A percentile compares a stretch with the other conserved stretches of the same genome.
Conservation (phyloP, 192 early-diverging fungal genomes). For the Globomyces pollinis-pini region DNA sequence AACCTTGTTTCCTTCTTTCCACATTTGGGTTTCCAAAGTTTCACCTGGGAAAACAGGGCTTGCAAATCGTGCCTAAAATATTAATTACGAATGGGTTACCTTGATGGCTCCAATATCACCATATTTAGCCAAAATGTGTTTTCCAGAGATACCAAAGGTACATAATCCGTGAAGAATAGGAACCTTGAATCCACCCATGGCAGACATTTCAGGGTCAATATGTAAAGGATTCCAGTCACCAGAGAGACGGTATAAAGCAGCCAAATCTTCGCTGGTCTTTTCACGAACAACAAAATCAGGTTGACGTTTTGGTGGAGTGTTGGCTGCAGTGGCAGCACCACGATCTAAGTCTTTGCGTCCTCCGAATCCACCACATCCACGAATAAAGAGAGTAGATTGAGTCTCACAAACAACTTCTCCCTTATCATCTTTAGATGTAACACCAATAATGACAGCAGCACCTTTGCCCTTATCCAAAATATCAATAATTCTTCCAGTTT, state of each 20-base stretch:
- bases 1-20: constrained; percentile 82
- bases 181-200: constrained; percentile 89
- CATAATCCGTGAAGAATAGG: constrained; percentile 97
- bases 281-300: constrained; percentile 78
- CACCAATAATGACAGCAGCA: constrained; percentile 68
- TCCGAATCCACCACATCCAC: constrained; percentile 85
- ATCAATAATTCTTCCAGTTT: constrained; percentile 74
- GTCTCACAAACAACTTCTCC: constrained; percentile 73
- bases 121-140: constrained; percentile 77
- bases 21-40: constrained; percentile 95
- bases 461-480: constrained; percentile 98
- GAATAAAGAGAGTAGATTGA: constrained; percentile 91
- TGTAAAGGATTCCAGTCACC: constrained; percentile 98
- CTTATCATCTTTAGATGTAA: constrained; percentile 69
- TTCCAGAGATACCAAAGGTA: constrained; percentile 84
- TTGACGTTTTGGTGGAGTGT: constrained; percentile 69
- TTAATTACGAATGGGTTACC: constrained; percentile 40
- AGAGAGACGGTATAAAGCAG: constrained; percentile 89
- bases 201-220: constrained; percentile 91
- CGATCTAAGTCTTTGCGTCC: constrained; percentile 60
- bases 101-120: constrained; percentile 83
- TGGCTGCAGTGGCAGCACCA: constrained; percentile 69
- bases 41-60: constrained; percentile 92
- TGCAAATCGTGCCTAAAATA: constrained; percentile 57
- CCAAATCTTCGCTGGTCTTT: constrained; percentile 86